Conservation (phyloP, 805 yeast genomes). For the Monosporozyma siamensis region DNA sequence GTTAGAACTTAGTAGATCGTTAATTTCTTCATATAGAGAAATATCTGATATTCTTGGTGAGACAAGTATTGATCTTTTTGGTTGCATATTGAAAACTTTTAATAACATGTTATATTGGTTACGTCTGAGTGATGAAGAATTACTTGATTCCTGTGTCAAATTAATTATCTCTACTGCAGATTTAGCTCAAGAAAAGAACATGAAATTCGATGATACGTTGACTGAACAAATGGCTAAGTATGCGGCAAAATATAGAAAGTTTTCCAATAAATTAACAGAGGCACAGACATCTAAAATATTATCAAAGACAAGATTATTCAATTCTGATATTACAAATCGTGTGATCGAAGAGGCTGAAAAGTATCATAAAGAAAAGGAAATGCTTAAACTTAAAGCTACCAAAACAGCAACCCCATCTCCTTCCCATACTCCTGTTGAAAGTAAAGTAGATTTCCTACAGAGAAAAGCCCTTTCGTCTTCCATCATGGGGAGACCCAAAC, state of each 20-base stretch:
- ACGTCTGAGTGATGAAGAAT: slow-evolving; percentile 67
- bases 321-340: slow-evolving; percentile 44
- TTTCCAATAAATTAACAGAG: slow-evolving; percentile 58
- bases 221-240: slow-evolving; percentile 50
- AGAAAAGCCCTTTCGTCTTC: slow-evolving; percentile 27
- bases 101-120: slow-evolving; percentile 69
- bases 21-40: slow-evolving; percentile 58
- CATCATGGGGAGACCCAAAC: slow-evolving; percentile 22
- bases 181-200: slow-evolving; percentile 46
- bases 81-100: slow-evolving; percentile 52
- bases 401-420: slow-evolving; percentile 8
- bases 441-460: slow-evolving; percentile 27
- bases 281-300: slow-evolving; percentile 59
- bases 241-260: slow-evolving; percentile 56
- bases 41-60: slow-evolving; percentile 33
- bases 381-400: slow-evolving; percentile 5
- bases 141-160: slow-evolving; percentile 57
- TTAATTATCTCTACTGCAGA: slow-evolving; percentile 59
- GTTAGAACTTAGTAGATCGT: slow-evolving; percentile 60
- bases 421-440: slow-evolving; percentile 12
- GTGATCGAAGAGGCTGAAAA: slow-evolving; percentile 37
- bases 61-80: slow-evolving; percentile 34
- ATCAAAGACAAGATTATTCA: slow-evolving; percentile 48
- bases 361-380: slow-evolving; percentile 28
- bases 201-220: slow-evolving; percentile 43